Conservation (phyloP, 1,284 basidiomycete genomes). For the Ceratobasidium sp. region DNA sequence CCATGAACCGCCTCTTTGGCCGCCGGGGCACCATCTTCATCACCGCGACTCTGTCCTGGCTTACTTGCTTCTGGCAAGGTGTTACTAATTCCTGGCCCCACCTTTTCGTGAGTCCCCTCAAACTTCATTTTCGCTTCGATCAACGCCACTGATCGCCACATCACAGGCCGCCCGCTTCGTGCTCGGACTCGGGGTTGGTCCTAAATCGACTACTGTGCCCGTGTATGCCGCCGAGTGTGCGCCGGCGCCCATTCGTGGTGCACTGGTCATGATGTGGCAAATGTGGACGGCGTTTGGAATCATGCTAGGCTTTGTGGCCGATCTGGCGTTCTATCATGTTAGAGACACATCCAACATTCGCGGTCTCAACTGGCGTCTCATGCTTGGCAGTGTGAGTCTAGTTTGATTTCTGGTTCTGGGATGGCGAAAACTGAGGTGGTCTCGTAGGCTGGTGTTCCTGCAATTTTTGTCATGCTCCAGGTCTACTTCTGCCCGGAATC, state of each 20-base stretch:
- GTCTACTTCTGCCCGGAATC: slow-evolving; percentile 59
- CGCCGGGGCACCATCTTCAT: slow-evolving; percentile 81
- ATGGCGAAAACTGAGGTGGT: too few species aligned
- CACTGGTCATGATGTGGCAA: slow-evolving; percentile 77
- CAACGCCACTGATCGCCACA: background rate
- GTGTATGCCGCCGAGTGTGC: slow-evolving; percentile 73
- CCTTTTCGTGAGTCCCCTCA: slow-evolving; percentile 58
- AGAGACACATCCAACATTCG: slow-evolving; percentile 55
- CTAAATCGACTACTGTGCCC: slow-evolving; percentile 64
- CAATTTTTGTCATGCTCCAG: slow-evolving; percentile 63
- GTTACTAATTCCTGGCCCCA: slow-evolving; percentile 76
- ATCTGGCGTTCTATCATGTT: slow-evolving; percentile 65
- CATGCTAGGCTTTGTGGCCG: slow-evolving; percentile 65
- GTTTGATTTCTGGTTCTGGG: too few species aligned
- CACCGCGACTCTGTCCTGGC: slow-evolving; percentile 66
- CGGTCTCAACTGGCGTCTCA: slow-evolving; percentile 72
- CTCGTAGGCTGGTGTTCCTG: slow-evolving; percentile 69
- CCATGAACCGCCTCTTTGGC: slow-evolving; percentile 72
- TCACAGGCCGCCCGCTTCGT: slow-evolving; percentile 63
- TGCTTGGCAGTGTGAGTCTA: slow-evolving; percentile 62
- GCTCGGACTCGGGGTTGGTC: slow-evolving; percentile 74
- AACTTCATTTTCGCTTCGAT: background rate
- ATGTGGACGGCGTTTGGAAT: slow-evolving; percentile 81
- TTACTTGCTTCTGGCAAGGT: slow-evolving; percentile 72
- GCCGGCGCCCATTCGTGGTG: slow-evolving; percentile 75